Percentiles rank a stretch among this genome's conserved stretches.
Conservation (phyloP, 2,329 filamentous ascomycete genomes). For the Beauveria sp. region DNA sequence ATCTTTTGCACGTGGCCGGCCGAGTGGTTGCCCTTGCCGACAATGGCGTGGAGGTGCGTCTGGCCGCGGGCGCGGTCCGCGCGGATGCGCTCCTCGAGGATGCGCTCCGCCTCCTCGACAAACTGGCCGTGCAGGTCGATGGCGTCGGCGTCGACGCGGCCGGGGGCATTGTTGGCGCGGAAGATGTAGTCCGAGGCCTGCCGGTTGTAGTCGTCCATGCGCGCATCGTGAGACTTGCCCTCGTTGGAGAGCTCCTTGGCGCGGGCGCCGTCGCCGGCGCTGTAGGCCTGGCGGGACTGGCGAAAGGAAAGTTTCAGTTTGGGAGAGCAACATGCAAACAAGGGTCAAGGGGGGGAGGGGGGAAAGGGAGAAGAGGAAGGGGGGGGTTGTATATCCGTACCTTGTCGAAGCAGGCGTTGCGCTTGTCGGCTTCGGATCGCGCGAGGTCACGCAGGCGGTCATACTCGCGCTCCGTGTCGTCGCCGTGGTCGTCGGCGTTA, state of each 20-base stretch:
- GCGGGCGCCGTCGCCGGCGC: slow-evolving; percentile 69
- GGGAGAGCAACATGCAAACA: background rate
- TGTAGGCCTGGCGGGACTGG: slow-evolving; percentile 72
- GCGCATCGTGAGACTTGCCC: slow-evolving; percentile 73
- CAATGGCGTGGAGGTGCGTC: slow-evolving; percentile 85
- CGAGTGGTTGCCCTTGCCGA: slow-evolving; percentile 90
- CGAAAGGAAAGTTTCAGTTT: background rate
- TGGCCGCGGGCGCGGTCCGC: slow-evolving; percentile 68
- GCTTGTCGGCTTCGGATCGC: slow-evolving; percentile 70
- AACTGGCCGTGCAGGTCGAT: slow-evolving; percentile 94
- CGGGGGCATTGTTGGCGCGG: slow-evolving; percentile 80
- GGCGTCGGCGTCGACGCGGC: slow-evolving; percentile 67
- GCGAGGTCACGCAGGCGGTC: slow-evolving; percentile 82
- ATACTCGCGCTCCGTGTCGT: slow-evolving; percentile 75
- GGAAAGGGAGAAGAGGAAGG: background rate
- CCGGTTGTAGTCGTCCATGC: slow-evolving; percentile 83
- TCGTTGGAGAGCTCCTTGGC: slow-evolving; percentile 80
- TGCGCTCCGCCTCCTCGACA: slow-evolving; percentile 89
- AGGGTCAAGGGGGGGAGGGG: background rate
- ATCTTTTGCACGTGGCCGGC: slow-evolving; percentile 80
- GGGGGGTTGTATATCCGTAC: slow-evolving; percentile 33
- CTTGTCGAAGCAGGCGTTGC: slow-evolving; percentile 66
- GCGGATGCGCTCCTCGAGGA: slow-evolving; percentile 77
- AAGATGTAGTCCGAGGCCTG: slow-evolving; percentile 94
- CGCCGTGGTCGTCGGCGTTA: slow-evolving; percentile 57